Evolutionary conservation across 495 filamentous ascomycete genomes (phyloP), one percentile per base, ranked within the genome.

Genomic region (Cercophora newfieldiana): DNA sequence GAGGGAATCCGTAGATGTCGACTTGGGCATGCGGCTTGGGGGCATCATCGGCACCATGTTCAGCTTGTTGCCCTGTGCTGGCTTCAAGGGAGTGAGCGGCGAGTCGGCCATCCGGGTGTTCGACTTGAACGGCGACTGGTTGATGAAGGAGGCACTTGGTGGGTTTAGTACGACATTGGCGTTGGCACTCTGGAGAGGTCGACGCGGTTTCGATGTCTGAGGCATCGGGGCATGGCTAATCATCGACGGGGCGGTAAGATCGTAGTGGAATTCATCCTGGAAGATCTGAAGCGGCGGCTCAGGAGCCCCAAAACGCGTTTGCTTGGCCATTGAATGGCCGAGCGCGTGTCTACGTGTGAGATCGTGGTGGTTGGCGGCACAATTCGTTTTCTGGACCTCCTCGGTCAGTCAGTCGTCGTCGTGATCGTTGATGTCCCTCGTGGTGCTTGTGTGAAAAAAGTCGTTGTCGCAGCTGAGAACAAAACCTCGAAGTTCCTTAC

Each of bases 1-100:
- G 28, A 90, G 91, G 16, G 93, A 95, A 78, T 95, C 93, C n/a
- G 92, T 97, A 55, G 83, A 82, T 69, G 90, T 90, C 64, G 77
- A 49, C 18, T 51, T 49, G 22, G 2, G 80, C 47, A 86, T 81
- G 61, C 83, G 78, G 64, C 77, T 73, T 21, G 93, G 92, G 3
- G 91, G 91, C 58, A 88, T 88, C 76, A 96, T 92, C 53, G 88
- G 84, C 61, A 93, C 78, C 65, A 80, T 74, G 71, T 87, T 84
- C 60, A 90, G 77, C 58, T 77, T 81, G 66, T 79, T 82, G 49
- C 71, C 73, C 74, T 78, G 80, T 71, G 71, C 75, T 57, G 72
- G 78, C 78, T 72, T 80, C 67, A 73, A 79, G 65, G 83, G 72
- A 37, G 74, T 81, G 74, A 73, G 75, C 69, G 80, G 73, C 18